A percentile compares a stretch with the other conserved stretches of the same genome.
Evolutionary conservation across 331 rosid genomes (phyloP).

Genomic region (Quercus lobata): DNA sequence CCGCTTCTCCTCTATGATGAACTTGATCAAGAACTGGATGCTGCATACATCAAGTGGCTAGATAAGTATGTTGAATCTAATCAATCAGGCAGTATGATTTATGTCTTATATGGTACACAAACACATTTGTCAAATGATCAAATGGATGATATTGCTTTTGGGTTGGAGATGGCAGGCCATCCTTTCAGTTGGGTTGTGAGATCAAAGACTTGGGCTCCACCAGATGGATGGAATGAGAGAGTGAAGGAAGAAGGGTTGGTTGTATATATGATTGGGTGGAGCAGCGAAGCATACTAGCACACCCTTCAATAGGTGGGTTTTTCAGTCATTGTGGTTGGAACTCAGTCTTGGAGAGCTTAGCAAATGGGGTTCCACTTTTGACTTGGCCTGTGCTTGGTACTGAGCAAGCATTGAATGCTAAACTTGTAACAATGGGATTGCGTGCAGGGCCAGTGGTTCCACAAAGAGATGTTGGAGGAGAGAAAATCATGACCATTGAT

Average conservation of each 20-base stretch:
- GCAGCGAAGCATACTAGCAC: conserved; percentile 16
- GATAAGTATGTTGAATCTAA: neutral
- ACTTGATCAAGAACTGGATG: neutral
- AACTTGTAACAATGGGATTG: neutral
- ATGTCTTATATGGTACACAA: conserved; percentile 21
- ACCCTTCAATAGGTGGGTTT: conserved; percentile 20
- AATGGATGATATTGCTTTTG: conserved; percentile 24
- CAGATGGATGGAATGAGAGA: neutral
- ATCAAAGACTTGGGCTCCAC: conserved; percentile 5
- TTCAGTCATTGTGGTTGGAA: conserved; percentile 40
- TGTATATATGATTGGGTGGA: conserved; percentile 23
- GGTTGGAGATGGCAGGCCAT: conserved; percentile 19
- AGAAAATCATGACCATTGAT: neutral
- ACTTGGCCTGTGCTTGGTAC: conserved; percentile 22
- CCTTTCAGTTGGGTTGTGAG: conserved; percentile 20
- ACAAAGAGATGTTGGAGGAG: neutral
- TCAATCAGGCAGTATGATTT: conserved; percentile 1
- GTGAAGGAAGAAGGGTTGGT: conserved; percentile 10
- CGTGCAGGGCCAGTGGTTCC: neutral
- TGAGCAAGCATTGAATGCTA: conserved; percentile 28
- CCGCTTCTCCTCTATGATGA: conserved; percentile 13
- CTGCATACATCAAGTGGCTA: conserved; percentile 9
- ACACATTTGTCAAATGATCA: neutral
- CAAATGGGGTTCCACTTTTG: conserved; percentile 23
- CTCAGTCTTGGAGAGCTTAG: conserved; percentile 19